Percentiles rank a stretch among this genome's conserved stretches.
Conservation (phyloP, 1,284 basidiomycete species). For the Ceratobasidium sp. region DNA sequence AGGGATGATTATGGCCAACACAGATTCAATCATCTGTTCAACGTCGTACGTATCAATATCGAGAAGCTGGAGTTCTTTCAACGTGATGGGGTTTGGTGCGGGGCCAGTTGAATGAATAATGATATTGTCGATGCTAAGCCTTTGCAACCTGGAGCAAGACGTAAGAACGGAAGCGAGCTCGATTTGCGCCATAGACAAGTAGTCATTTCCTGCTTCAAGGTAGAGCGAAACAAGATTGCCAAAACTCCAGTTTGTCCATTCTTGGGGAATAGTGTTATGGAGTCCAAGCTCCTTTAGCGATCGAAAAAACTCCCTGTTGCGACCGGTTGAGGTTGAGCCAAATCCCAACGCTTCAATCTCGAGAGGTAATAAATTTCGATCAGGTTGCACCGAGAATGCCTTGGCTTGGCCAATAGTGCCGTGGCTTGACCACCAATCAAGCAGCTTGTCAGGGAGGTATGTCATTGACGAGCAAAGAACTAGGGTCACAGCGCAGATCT, state of each 20-base stretch:
- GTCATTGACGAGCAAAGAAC: neutral
- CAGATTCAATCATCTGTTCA: neutral
- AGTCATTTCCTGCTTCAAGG: neutral
- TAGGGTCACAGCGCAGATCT: neutral
- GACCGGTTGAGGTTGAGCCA: neutral
- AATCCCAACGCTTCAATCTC: neutral
- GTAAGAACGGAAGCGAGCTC: neutral
- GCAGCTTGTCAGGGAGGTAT: neutral
- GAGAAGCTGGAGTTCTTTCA: neutral
- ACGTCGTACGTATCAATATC: neutral
- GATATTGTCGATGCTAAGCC: neutral
- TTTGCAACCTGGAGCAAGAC: neutral
- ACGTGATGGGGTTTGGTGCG: neutral
- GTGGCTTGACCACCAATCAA: neutral
- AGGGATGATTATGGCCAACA: neutral
- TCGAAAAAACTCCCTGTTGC: neutral
- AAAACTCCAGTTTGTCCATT: neutral
- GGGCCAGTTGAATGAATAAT: neutral
- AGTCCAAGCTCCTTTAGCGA: neutral
- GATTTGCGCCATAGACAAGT: neutral
- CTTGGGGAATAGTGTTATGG: neutral
- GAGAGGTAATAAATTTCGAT: neutral
- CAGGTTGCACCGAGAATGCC: neutral
- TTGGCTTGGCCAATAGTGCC: neutral
- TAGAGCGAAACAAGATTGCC: neutral